phyloP scores from a whole-genome alignment of 108 stramenopile species.

The Nitzschia putrida region DNA sequence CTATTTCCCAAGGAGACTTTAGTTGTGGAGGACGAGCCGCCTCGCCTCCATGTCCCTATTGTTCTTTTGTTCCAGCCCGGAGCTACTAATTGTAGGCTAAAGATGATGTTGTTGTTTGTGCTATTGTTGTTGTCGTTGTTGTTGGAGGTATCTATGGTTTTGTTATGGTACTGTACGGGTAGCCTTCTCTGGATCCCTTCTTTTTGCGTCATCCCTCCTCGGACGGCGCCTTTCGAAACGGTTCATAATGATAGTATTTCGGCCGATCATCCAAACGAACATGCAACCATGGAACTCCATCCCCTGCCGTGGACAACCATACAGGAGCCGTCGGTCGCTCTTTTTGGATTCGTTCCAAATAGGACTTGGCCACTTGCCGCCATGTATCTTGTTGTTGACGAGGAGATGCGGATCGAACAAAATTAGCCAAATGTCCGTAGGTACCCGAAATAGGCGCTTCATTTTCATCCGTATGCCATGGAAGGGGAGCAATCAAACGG shows the following conservation, averaged over 20 bases:
- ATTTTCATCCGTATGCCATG: slow-evolving; percentile 15
- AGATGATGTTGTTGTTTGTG: neutral
- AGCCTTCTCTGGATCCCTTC: too few species aligned
- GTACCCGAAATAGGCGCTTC: slow-evolving; percentile 1
- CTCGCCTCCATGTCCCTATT: slow-evolving; percentile 40
- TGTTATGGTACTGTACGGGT: too few species aligned
- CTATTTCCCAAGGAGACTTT: slow-evolving; percentile 32
- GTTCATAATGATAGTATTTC: slow-evolving; percentile 80
- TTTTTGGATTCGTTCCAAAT: slow-evolving; percentile 30
- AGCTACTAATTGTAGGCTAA: slow-evolving; percentile 42
- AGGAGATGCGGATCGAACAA: slow-evolving; percentile 52
- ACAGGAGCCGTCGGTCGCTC: slow-evolving; percentile 21
- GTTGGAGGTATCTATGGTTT: too few species aligned
- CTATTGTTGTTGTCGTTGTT: too few species aligned
- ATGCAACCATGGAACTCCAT: slow-evolving; percentile 85
- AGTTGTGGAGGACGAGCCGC: slow-evolving; percentile 33
- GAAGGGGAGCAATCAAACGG: slow-evolving; percentile 22
- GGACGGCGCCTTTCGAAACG: slow-evolving; percentile 21
- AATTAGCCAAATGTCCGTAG: slow-evolving; percentile 65
- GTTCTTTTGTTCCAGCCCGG: slow-evolving; percentile 39
- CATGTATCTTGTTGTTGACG: slow-evolving; percentile 53
- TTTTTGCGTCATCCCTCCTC: too few species aligned
- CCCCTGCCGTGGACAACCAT: slow-evolving; percentile 80
- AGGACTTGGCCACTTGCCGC: slow-evolving; percentile 43
- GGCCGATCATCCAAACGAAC: slow-evolving; percentile 74